Base-by-base conservation (phyloP, 2,329 filamentous ascomycete species). In the Sclerotiophoma versabilis region DNA sequence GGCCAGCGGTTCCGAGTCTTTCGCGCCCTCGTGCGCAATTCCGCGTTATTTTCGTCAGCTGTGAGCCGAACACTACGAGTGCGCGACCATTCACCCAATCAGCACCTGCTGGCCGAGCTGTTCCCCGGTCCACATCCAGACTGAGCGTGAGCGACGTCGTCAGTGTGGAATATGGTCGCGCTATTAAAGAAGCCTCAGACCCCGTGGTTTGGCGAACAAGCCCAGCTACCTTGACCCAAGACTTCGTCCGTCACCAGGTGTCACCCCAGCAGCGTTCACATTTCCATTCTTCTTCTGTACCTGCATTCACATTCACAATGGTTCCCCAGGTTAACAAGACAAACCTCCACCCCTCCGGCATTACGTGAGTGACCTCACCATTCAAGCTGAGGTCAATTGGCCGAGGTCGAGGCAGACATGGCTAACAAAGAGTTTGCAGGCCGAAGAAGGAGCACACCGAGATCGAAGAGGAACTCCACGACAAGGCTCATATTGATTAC, bases 401-500 rank as follows among this genome's bases (percentile, higher is more conserved):
- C 37, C 25, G 19, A 30, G 36, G 15, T 45, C 6, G 25, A 41
- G 25, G 33, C 49, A 45, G 6, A 17, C 33, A 37, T 23, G 37
- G 26, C 69, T 72, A 60, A 72, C 60, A 38, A 43, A 23, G 19
- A 32, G 43, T 43, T 39, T 23, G 9, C 72, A 96, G 92, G 79
- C 91, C 93, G 62, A 83, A 87, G 73, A 84, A 84, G 72, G 90
- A 96, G 76, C 93, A 97, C 86, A 98, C 95, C 38, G 95, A 98
- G 78, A 87, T 99, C 63, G 92, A 99, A 81, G 92, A 98, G 81
- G 92, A 96, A 78, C 90, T 99, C 59, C 93, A 98, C 79, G 92
- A 97, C 80, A 92, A 89, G 75, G 95, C 95, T 66, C 93, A 99
- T 84, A 99, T 99, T 75, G 95, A 99, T 84, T 99, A 98, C 77